Percentiles rank a stretch among this genome's conserved stretches.
phyloP scores from a whole-genome alignment of 208 protist species.

The Herpetomonas samuelpessoai region DNA sequence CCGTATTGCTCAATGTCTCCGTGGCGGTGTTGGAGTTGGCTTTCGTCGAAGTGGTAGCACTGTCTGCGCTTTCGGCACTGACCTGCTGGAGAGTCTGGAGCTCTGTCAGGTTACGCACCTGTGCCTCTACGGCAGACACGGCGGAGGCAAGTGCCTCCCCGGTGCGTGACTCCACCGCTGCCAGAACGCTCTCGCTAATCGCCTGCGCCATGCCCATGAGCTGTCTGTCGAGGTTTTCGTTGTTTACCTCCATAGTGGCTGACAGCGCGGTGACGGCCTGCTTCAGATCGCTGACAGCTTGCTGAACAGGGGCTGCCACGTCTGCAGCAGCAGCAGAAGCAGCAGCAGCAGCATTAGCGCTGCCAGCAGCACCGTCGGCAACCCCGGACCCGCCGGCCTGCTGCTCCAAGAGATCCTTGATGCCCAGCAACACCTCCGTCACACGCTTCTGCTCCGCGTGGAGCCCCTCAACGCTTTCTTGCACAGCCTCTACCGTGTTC shows the following conservation, averaged over 20 bases:
- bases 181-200: slow-evolving; percentile 64
- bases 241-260: slow-evolving; percentile 18
- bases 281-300: slow-evolving; percentile 34
- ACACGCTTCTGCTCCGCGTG: background rate
- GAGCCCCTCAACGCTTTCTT: slow-evolving; percentile 1
- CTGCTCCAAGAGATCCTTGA: slow-evolving; percentile 13
- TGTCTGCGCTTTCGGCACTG: too few relatives aligned
- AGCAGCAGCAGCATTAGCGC: background rate
- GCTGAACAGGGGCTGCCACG: slow-evolving; percentile 7
- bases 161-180: slow-evolving; percentile 31
- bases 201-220: slow-evolving; percentile 53
- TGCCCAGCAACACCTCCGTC: background rate
- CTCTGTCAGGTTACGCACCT: slow-evolving; percentile 15
- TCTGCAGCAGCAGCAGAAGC: background rate
- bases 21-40: background rate
- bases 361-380: background rate
- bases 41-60: too few relatives aligned
- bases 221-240: slow-evolving; percentile 36
- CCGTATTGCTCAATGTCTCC: background rate
- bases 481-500: slow-evolving; percentile 30
- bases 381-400: background rate
- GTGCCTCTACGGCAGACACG: slow-evolving; percentile 20
- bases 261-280: slow-evolving; percentile 12
- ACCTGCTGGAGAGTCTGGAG: background rate
- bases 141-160: slow-evolving; percentile 20